phyloP scores from a whole-genome alignment of 768 basidiomycete genomes.

The Termitomyces sp. region DNA sequence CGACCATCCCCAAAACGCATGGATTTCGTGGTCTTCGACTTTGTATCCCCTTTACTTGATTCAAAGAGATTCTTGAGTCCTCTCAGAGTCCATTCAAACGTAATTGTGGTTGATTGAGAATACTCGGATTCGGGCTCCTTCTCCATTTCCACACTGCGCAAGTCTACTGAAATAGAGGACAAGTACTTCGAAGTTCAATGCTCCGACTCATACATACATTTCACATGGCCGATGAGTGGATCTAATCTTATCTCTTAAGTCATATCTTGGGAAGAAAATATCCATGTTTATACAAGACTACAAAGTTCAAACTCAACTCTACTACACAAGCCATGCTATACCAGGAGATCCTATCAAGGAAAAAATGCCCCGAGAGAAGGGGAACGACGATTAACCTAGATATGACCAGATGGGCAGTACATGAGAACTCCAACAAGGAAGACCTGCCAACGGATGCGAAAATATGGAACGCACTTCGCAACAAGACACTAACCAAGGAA shows the following conservation, averaged over 20 bases:
- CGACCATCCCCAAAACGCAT: constrained; percentile 70
- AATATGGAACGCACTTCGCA: constrained; percentile 8
- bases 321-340: too few species aligned
- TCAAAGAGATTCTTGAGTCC: constrained; percentile 75
- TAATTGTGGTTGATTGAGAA: constrained; percentile 53
- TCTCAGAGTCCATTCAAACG: constrained; percentile 77
- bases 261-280: too few species aligned
- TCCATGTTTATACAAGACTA: too few species aligned
- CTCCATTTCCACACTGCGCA: not conserved
- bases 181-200: too few species aligned
- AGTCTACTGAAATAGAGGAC: not conserved
- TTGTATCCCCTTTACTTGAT: constrained; percentile 70
- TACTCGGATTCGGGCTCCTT: constrained; percentile 30
- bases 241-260: too few species aligned
- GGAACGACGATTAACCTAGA: not conserved
- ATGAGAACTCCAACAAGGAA: not conserved
- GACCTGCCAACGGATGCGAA: not conserved
- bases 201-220: too few species aligned
- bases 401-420: not conserved
- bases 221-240: too few species aligned
- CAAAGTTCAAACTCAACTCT: too few species aligned
- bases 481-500: constrained; percentile 2
- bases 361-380: too few species aligned
- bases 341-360: too few species aligned
- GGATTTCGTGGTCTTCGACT: constrained; percentile 77